Evolutionary conservation across 1,284 basidiomycete species (phyloP).

Genomic region (Trichosporon asahii): DNA sequence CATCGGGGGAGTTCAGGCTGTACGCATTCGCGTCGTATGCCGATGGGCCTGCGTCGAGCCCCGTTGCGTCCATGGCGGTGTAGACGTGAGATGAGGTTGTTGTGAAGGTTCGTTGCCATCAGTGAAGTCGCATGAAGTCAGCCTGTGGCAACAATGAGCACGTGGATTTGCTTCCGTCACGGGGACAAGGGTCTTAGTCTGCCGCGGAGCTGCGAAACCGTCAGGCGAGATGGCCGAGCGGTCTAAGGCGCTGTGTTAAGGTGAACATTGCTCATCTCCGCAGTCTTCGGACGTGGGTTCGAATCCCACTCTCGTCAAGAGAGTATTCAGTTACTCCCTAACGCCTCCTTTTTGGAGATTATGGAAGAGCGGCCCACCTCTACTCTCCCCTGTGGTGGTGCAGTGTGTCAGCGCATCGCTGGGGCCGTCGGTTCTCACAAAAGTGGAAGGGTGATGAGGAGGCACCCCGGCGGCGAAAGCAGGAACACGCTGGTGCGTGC

Average conservation of each 20-base stretch:
- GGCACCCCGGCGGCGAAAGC: too few relatives aligned
- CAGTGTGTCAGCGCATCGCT: too few relatives aligned
- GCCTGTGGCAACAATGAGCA: not conserved
- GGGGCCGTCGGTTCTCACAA: too few relatives aligned
- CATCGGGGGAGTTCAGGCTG: not conserved
- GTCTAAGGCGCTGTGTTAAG: conserved; percentile 26
- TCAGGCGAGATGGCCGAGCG: conserved; percentile 20
- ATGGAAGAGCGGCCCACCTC: too few relatives aligned
- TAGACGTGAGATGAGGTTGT: not conserved
- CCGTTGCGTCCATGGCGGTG: not conserved
- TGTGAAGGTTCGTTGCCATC: not conserved
- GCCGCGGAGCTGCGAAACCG: too few relatives aligned
- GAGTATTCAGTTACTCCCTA: not conserved
- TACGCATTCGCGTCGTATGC: conserved; percentile 3
- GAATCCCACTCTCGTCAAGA: conserved; percentile 5
- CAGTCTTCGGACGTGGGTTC: conserved; percentile 4
- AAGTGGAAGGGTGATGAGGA: too few relatives aligned
- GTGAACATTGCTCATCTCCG: not conserved
- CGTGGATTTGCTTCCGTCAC: not conserved
- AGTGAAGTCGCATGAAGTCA: not conserved
- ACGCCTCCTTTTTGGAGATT: not conserved
- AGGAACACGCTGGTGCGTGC: too few relatives aligned
- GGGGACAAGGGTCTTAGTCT: too few relatives aligned
- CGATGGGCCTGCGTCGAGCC: not conserved
- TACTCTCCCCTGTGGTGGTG: not conserved